Percentiles rank a stretch among this genome's conserved stretches.
These are phyloP conservation scores for Marsdenia floribunda DNA, from an alignment of 257 asterid genomes.

Conservation along the genomic window DNA sequence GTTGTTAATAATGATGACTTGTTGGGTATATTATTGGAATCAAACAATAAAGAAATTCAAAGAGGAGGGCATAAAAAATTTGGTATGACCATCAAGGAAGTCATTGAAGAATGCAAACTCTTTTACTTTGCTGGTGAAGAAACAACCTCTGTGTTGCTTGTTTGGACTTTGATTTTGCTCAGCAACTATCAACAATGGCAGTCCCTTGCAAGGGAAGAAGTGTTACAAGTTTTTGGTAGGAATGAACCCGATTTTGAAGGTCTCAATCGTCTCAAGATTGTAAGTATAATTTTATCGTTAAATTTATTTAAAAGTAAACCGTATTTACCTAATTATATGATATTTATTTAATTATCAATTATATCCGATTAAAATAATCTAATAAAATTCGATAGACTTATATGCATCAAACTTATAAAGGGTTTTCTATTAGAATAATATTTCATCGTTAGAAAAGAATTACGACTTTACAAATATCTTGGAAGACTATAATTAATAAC, in stretches of 20 bases:
- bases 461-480: no score
- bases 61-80: constrained; percentile 22
- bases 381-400: no score
- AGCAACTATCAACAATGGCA: constrained; percentile 47
- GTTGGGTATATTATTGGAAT: constrained; percentile 37
- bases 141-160: constrained; percentile 44
- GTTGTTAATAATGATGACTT: constrained; percentile 25
- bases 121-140: constrained; percentile 57
- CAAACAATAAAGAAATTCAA: constrained; percentile 36
- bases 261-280: constrained; percentile 28
- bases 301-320: background rate
- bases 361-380: no score
- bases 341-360: no score
- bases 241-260: constrained; percentile 25
- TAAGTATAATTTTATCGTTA: constrained; percentile 15
- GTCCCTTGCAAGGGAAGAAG: constrained; percentile 29
- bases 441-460: no score
- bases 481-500: no score
- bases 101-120: constrained; percentile 49
- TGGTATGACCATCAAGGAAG: constrained; percentile 35
- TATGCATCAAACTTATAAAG: no score
- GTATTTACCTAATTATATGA: no score
- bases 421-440: no score
- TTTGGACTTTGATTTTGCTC: constrained; percentile 50
- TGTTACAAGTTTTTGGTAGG: constrained; percentile 28